Evolutionary conservation across 192 early-diverging fungal genomes (phyloP).

Genomic region (Rhizoclosmatium globosum): DNA sequence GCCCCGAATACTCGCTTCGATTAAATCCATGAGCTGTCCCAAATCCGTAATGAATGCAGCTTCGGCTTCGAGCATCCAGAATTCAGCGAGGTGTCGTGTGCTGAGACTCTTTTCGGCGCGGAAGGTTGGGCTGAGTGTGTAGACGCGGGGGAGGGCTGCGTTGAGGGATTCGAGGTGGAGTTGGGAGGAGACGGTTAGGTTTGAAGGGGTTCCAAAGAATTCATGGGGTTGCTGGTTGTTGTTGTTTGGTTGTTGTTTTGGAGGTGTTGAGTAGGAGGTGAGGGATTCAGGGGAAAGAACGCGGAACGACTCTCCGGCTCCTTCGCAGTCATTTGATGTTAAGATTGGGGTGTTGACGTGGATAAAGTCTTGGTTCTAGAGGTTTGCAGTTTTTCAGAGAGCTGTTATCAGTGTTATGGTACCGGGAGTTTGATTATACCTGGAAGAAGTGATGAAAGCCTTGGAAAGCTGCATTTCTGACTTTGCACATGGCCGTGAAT

Average conservation of each 20-base stretch:
- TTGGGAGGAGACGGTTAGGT: constrained; percentile 87
- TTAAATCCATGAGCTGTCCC: constrained; percentile 70
- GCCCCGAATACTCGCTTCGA: constrained; percentile 61
- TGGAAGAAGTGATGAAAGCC: constrained; percentile 80
- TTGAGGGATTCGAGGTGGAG: constrained; percentile 84
- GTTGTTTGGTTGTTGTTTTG: constrained; percentile 7
- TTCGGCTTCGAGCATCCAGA: constrained; percentile 96
- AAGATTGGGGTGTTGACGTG: constrained; percentile 83
- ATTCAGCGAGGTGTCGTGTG: constrained; percentile 87
- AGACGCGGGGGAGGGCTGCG: constrained; percentile 76
- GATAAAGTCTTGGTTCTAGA: constrained; percentile 74
- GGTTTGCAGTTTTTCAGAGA: background rate
- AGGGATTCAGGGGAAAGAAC: constrained; percentile 43
- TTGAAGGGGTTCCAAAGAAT: constrained; percentile 80
- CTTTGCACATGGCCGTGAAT: constrained; percentile 74
- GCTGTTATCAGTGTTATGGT: constrained; percentile 6
- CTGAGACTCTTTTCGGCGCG: constrained; percentile 84
- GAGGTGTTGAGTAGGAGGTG: background rate
- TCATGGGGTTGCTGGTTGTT: constrained; percentile 44
- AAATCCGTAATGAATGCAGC: constrained; percentile 74
- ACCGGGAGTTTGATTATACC: constrained; percentile 44
- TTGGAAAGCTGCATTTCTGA: constrained; percentile 70
- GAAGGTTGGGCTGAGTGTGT: constrained; percentile 83
- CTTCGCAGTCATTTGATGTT: constrained; percentile 89
- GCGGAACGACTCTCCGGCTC: constrained; percentile 85